phyloP scores from a whole-genome alignment of 768 basidiomycete genomes.

The Asterophora lycoperdoides region DNA sequence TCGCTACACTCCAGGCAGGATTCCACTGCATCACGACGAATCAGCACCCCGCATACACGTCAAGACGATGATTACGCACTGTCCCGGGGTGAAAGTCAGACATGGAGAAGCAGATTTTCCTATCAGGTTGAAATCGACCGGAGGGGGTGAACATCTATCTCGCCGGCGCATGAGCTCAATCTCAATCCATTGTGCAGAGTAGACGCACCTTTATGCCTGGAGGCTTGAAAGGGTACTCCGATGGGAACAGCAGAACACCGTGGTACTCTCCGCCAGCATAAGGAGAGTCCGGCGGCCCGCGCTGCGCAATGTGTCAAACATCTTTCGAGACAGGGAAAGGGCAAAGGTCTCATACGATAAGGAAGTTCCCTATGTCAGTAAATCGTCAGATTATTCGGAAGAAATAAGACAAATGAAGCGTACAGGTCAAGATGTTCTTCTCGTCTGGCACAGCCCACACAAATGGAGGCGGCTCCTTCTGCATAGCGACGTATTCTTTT shows the following conservation, averaged over 20 bases:
- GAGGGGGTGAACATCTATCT: conserved; percentile 85
- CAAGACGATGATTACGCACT: conserved; percentile 45
- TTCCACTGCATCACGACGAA: conserved; percentile 62
- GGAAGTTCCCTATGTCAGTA: conserved; percentile 77
- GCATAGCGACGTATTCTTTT: conserved; percentile 91
- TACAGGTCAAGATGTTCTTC: conserved; percentile 95
- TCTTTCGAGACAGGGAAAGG: conserved; percentile 8
- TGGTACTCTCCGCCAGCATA: conserved; percentile 93
- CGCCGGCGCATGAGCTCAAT: conserved; percentile 6
- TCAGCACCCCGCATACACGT: neutral
- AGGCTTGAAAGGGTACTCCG: conserved; percentile 95
- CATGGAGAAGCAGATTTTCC: conserved; percentile 98
- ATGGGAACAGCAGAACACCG: conserved; percentile 85
- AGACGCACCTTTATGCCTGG: conserved; percentile 86
- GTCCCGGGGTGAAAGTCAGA: conserved; percentile 91
- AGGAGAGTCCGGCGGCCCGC: conserved; percentile 91
- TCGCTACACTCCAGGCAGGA: conserved; percentile 92
- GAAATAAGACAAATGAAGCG: conserved; percentile 28
- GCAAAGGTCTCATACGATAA: conserved; percentile 60
- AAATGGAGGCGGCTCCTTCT: conserved; percentile 91
- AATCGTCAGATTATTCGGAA: neutral
- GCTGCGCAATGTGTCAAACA: conserved; percentile 40
- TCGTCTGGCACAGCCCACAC: conserved; percentile 95
- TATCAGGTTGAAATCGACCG: conserved; percentile 86
- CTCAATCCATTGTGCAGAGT: neutral